phyloP scores from a whole-genome alignment of 208 protist genomes.

The Perkinsela sp. region DNA sequence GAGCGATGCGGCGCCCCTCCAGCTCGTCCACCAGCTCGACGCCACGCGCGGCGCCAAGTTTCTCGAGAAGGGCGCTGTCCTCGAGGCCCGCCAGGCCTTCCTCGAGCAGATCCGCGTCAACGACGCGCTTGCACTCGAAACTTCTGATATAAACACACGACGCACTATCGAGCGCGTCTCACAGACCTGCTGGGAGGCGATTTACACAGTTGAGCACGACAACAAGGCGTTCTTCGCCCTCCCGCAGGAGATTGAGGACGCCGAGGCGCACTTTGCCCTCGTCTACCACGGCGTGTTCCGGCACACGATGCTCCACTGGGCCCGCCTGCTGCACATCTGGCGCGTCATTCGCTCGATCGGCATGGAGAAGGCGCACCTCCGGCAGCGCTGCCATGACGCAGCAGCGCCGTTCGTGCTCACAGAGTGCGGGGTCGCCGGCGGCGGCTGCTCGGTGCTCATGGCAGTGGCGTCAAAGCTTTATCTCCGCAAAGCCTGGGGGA shows the following conservation, averaged over 20 bases:
- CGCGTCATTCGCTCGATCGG: not conserved
- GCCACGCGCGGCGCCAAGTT: not conserved
- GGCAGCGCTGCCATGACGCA: not conserved
- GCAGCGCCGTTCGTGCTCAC: not conserved
- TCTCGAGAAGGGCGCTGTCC: not conserved
- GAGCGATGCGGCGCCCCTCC: not conserved
- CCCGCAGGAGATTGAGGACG: not conserved
- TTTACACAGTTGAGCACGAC: not conserved
- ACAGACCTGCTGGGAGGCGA: not conserved
- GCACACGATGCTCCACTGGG: not conserved
- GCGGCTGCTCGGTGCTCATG: not conserved
- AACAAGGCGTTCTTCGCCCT: not conserved
- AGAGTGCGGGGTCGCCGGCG: not conserved
- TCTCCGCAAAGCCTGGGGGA: not conserved
- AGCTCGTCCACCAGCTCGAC: not conserved
- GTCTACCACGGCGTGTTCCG: not conserved
- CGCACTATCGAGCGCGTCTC: not conserved
- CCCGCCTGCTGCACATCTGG: not conserved
- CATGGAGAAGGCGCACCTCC: not conserved
- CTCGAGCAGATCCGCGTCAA: not conserved
- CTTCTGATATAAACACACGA: not conserved
- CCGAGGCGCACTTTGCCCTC: not conserved
- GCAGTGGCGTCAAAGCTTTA: not conserved
- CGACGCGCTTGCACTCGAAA: not conserved
- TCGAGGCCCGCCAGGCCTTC: not conserved